Evolutionary conservation across 2,329 filamentous ascomycete species (phyloP), one percentile per base, ranked within the genome.

Genomic region (Pochonia chlamydosporia): DNA sequence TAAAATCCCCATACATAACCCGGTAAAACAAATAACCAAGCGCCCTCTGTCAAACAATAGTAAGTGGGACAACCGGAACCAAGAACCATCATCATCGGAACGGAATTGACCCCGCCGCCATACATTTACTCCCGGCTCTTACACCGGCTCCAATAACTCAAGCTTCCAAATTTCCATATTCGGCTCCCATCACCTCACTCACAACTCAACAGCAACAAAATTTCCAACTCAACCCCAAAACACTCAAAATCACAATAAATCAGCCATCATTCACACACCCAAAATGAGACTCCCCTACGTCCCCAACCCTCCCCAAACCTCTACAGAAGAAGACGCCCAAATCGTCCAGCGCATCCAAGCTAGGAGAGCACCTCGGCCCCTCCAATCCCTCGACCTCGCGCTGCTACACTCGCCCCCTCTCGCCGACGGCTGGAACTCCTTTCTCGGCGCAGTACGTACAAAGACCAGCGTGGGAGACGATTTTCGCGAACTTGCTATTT

Each of bases 401-500:
- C 78, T 92, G 1, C 75, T 92, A 11, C 87, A 92, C 69, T 79
- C 83, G 18, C 85, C 86, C 1, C 70, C 82, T 16, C 78, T 92
- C 2, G 87, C 87, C 14, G 83, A 89, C 66, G 87, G 87, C 44
- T 87, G 84, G 82, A 87, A 87, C 69, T 68, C 71, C 11, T 84
- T 87, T 63, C 74, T 87, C 10, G 83, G 82, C 49, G 79, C 80
- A 23, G 64, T 84, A 28, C 76, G 81, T 53, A 81, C 78, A 36
- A 67, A 68, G 53, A 78, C 78, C 21, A 61, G 59, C 4, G 58
- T 84, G 5, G 46, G 66, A 4, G 74, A 72, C 42, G 74, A 78
- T 55, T 60, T 89, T 45, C 82, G 87, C 54, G 89, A 95, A 71
- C 73, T 91, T 16, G 84, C 87, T 54, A 91, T 95, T 56, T 89